Evolutionary conservation across 495 filamentous ascomycete species (phyloP), one percentile per base, ranked within the genome.

Genomic region (Penicillium taxi): DNA sequence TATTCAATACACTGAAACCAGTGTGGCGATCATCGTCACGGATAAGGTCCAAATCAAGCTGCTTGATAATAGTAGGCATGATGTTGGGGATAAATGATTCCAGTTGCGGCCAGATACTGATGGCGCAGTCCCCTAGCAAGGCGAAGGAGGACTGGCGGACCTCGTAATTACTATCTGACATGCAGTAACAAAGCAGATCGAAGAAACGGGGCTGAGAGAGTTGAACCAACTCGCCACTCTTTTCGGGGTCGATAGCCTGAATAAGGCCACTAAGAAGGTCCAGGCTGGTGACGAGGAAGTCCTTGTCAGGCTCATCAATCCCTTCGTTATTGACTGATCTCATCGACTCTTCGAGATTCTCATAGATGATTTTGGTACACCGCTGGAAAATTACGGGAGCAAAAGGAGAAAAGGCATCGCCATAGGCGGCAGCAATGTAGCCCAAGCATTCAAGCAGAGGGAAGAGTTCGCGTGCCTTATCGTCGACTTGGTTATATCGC

Each of bases 131-230:
- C 22, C 91, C 91, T 26, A 99, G 79, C 18, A 99, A 71, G 8
- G 91, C 91, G 48, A 95, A 99, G 2, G 88, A 86, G 16, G 93
- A 96, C 58, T 99, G 91, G 32, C 88, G 83, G 9, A 96, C 91
- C 58, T 94, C 90, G 44, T 94, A 86, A 52, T 83, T 82, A 7
- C 74, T 70, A 56, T 96, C 89, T 55, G 93, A 81, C 86, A 96
- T 89, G 62, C 91, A 96, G 55, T 86, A 83, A 32, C 74, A 75
- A 32, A 99, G 70, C 16, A 96, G 72, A 45, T 94, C 81, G 52
- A 96, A 99, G 67, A 96, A 86, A 12, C 75, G 73, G 3, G 84
- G 84, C 48, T 86, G 78, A 3, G 84, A 82, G 34, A 66, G 75
- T 36, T 70, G 64, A 32, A 95, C 80, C 24, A 98, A 72, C 52